These are phyloP conservation scores for Henckelia pumila DNA, from an alignment of 257 asterid species.

Conservation along the genomic window DNA sequence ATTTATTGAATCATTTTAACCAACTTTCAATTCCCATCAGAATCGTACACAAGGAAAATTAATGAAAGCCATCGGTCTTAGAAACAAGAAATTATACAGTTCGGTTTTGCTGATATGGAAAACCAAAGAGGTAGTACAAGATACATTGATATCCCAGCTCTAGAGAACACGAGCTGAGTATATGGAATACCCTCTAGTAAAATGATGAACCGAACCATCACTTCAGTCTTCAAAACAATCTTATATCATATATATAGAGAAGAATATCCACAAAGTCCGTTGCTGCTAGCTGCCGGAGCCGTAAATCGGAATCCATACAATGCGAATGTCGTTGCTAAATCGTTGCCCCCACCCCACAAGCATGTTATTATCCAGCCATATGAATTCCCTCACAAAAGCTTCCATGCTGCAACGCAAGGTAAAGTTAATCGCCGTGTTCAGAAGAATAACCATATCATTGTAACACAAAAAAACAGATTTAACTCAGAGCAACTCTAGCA, in stretches of 20 bases:
- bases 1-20: too few species aligned
- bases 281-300: background rate
- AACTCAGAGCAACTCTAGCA: too few species aligned
- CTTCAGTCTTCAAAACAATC: background rate
- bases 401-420: conserved; percentile 47
- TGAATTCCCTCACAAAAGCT: conserved; percentile 37
- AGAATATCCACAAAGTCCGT: conserved; percentile 7
- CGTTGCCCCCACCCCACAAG: conserved; percentile 4
- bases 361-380: background rate
- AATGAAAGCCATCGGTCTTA: background rate
- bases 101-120: background rate
- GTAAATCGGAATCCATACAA: background rate
- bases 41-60: too few species aligned
- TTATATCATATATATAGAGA: background rate
- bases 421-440: conserved; percentile 1
- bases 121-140: background rate
- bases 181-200: background rate
- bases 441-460: too few species aligned
- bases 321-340: conserved; percentile 6
- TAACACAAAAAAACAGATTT: too few species aligned
- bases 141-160: background rate
- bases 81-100: background rate
- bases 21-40: too few species aligned
- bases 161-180: background rate
- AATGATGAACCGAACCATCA: background rate